These are phyloP conservation scores for Acanthamoeba castellanii DNA, from an alignment of 208 protist genomes.

Conservation along the genomic window DNA sequence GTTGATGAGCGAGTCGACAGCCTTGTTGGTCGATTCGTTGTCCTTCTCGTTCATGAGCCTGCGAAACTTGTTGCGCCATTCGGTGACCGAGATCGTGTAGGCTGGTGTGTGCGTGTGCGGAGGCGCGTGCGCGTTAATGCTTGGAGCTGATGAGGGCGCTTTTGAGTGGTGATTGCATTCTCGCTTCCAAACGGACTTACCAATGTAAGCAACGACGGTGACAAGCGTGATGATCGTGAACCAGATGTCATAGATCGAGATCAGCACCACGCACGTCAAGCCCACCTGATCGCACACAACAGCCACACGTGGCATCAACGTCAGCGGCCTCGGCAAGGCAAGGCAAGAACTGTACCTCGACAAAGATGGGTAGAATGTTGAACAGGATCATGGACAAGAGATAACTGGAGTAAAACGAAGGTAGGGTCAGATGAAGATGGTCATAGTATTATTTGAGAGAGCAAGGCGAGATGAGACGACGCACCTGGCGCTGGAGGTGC, in stretches of 20 bases:
- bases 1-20: conserved; percentile 90
- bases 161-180: background rate
- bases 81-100: conserved; percentile 72
- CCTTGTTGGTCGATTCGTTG: conserved; percentile 78
- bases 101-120: background rate
- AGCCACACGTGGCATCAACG: background rate
- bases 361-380: conserved; percentile 82
- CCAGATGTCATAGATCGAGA: conserved; percentile 66
- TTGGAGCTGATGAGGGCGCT: background rate
- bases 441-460: too few relatives aligned
- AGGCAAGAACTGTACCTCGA: conserved; percentile 84
- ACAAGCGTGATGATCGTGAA: conserved; percentile 69
- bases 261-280: conserved; percentile 17
- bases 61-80: conserved; percentile 73
- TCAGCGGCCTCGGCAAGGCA: background rate
- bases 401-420: conserved; percentile 80
- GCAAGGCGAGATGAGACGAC: background rate
- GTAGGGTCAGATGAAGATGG: too few relatives aligned
- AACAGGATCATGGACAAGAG: conserved; percentile 82
- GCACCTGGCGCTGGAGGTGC: conserved; percentile 79
- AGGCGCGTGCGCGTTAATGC: background rate
- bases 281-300: background rate
- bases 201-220: conserved; percentile 25
- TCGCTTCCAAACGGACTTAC: conserved; percentile 6
- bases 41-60: conserved; percentile 67